Evolutionary conservation across 2,329 filamentous ascomycete genomes (phyloP).

Genomic region (Talaromyces sp.): DNA sequence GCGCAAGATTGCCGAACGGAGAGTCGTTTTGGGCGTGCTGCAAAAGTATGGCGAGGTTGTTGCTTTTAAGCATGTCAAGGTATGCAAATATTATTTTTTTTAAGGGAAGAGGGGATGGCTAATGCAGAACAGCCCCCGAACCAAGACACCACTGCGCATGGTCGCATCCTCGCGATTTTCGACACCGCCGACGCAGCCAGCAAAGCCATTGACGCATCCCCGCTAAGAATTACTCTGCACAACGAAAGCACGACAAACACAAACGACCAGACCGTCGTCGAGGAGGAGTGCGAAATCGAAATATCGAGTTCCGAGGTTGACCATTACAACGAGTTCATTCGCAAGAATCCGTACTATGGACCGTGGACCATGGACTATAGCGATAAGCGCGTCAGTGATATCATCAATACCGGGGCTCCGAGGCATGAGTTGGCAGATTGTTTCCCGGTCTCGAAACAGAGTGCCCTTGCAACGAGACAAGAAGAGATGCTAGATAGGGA

Average conservation of each 20-base stretch:
- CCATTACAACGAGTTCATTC: neutral
- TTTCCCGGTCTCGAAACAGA: neutral
- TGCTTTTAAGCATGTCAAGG: slow-evolving; percentile 33
- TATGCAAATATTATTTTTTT: slow-evolving; percentile 11
- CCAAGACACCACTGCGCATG: slow-evolving; percentile 11
- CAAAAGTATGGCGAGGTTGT: slow-evolving; percentile 39
- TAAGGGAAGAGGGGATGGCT: neutral
- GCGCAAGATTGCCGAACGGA: slow-evolving; percentile 28
- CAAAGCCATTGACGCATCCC: slow-evolving; percentile 27
- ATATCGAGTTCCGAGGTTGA: neutral
- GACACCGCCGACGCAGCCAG: slow-evolving; percentile 30
- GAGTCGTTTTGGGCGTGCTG: slow-evolving; percentile 29
- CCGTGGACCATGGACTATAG: neutral
- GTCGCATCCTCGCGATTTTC: slow-evolving; percentile 28
- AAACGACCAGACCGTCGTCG: neutral
- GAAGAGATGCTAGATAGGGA: neutral
- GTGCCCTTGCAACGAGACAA: neutral
- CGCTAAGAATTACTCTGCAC: neutral
- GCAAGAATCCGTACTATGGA: neutral
- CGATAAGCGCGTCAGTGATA: slow-evolving; percentile 4
- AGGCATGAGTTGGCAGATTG: slow-evolving; percentile 7
- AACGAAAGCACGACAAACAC: neutral
- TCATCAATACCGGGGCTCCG: slow-evolving; percentile 1
- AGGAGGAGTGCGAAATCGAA: neutral
- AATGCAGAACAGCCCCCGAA: neutral